A percentile compares a stretch with the other conserved stretches of the same genome.
These are phyloP conservation scores for Anisogramma anomala DNA, from an alignment of 2,329 filamentous ascomycete genomes.

Conservation along the genomic window DNA sequence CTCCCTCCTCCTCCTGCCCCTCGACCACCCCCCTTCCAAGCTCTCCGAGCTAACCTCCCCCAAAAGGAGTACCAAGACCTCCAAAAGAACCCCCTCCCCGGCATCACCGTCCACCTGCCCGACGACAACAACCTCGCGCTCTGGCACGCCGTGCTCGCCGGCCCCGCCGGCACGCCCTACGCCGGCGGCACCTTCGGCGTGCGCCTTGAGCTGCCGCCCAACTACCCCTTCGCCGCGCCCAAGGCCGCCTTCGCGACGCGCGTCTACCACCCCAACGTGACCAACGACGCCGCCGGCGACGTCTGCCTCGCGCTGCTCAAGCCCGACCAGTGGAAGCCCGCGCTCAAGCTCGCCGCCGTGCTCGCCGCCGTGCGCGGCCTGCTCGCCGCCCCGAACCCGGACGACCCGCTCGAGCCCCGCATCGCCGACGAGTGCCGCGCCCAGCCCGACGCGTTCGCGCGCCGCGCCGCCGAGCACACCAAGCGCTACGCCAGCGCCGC, in stretches of 20 bases:
- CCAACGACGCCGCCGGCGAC: constrained; percentile 71
- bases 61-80: constrained; percentile 43
- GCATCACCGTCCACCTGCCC: constrained; percentile 36
- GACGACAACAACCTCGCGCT: constrained; percentile 37
- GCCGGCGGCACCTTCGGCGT: constrained; percentile 63
- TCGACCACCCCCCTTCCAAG: background rate
- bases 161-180: constrained; percentile 36
- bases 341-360: constrained; percentile 62
- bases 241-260: constrained; percentile 71
- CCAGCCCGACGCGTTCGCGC: constrained; percentile 58
- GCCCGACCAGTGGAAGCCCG: constrained; percentile 84
- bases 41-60: background rate
- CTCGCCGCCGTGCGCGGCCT: constrained; percentile 66
- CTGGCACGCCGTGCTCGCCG: constrained; percentile 39
- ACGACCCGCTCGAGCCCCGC: constrained; percentile 76
- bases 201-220: constrained; percentile 57
- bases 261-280: constrained; percentile 92
- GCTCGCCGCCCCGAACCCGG: constrained; percentile 70
- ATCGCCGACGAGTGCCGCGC: constrained; percentile 77
- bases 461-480: constrained; percentile 63
- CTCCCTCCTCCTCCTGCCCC: background rate
- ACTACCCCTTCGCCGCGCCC: constrained; percentile 87
- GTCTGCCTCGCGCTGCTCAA: constrained; percentile 82
- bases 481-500: constrained; percentile 50
- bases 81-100: constrained; percentile 33